Conservation (phyloP, 352 stramenopile genomes). For the Phytophthora macrochlamydospora region DNA sequence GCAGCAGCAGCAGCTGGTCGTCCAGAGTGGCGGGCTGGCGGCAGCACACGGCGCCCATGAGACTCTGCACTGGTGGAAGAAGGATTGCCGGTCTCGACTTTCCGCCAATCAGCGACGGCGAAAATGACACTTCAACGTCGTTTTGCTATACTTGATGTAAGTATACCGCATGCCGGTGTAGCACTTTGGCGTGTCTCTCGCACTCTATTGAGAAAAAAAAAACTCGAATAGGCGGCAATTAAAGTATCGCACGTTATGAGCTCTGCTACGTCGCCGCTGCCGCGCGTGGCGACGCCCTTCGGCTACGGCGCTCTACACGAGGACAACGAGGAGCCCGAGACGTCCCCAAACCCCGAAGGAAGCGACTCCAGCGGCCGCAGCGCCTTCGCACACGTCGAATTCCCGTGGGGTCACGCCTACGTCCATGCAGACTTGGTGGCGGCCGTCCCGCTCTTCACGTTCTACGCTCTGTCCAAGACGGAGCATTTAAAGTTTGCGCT, state of each 20-base stretch:
- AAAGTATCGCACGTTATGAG: slow-evolving; percentile 7
- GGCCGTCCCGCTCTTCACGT: slow-evolving; percentile 68
- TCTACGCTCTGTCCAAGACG: slow-evolving; percentile 70
- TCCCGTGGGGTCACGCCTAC: slow-evolving; percentile 79
- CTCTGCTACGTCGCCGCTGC: slow-evolving; percentile 20
- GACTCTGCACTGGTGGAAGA: neutral
- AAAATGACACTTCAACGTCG: neutral
- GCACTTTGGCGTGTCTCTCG: too few species aligned
- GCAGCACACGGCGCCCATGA: slow-evolving; percentile 79
- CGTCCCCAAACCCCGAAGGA: slow-evolving; percentile 13
- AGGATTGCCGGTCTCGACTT: neutral
- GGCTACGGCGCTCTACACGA: slow-evolving; percentile 62
- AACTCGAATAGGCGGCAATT: too few species aligned
- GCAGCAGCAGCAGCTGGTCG: slow-evolving; percentile 55
- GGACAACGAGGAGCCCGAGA: slow-evolving; percentile 22
- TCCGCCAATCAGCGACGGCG: neutral
- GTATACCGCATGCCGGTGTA: neutral
- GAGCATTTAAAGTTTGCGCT: slow-evolving; percentile 76
- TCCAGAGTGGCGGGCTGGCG: slow-evolving; percentile 66
- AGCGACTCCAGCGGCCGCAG: slow-evolving; percentile 12
- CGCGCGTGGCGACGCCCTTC: slow-evolving; percentile 67
- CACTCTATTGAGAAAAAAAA: too few species aligned
- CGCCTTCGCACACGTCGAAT: slow-evolving; percentile 68
- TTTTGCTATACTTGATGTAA: neutral
- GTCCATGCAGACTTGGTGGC: slow-evolving; percentile 65